Base-by-base conservation (phyloP, 225 moss, liverwort and hornwort species). In the Rhytidiadelphus loreus region DNA sequence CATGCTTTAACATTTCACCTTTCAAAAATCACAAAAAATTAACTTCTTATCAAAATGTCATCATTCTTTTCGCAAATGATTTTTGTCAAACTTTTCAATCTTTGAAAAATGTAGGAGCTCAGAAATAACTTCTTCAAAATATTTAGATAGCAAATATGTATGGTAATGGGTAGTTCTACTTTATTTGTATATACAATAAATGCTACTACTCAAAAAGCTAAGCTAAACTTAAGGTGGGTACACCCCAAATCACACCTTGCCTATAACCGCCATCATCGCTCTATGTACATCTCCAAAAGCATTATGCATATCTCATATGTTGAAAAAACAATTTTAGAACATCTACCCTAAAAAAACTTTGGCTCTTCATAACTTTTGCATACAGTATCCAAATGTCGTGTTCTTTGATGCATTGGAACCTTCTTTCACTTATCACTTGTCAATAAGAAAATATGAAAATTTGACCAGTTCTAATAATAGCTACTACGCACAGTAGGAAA, bases 351-450 rank as follows among this genome's bases (percentile, higher is more conserved):
- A 68, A 39, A 37, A 37, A 32, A 37, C 20, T 68, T n/a, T 3
- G 1, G 39, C 8, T 13, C 24, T 39, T 69, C 8, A 14, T 13
- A 39, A 13, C 69, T 24, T 69, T 72, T 28, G 17, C 29, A 29
- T 25, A 46, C 1, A 0, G 0, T 73, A 73, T 18, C 7, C 46
- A 17, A 46, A 30, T 16, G 11, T 73, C 3, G 0, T 3, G 2
- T 46, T 73, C 29, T 73, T 73, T 6, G 6, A 41, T 41, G 15
- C 1, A 2, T 5, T 70, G 7, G 24, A 17, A 29, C 29, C 46
- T 44, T 28, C 72, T 72, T 18, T 44, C 28, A 72, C 1, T 44
- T 72, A 11, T 44, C 28, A 72, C 1, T 44, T 72, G 29, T 24
- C 17, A 69, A 23, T 7, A 29, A 28, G 28, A 25, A 44, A 44